These are phyloP conservation scores for Elongisporangium prolatum DNA, from an alignment of 352 stramenopile species.

Conservation along the genomic window DNA sequence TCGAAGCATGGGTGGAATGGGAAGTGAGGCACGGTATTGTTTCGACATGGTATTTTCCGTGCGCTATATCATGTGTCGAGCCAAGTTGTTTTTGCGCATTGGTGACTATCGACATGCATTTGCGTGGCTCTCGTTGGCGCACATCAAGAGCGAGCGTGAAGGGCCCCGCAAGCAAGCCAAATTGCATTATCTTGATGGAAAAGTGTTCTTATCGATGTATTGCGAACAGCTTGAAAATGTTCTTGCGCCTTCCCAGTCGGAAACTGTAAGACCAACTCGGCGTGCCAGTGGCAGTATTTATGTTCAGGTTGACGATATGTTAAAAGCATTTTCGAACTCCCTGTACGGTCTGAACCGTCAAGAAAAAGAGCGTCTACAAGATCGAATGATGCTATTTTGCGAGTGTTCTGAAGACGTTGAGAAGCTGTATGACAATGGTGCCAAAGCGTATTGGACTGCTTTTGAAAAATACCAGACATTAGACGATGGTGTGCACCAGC, in stretches of 20 bases:
- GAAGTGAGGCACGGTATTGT: conserved; percentile 69
- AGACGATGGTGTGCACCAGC: conserved; percentile 65
- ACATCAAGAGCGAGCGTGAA: conserved; percentile 73
- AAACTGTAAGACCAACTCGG: not conserved
- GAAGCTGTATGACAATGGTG: conserved; percentile 43
- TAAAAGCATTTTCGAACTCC: conserved; percentile 51
- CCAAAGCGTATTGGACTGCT: conserved; percentile 53
- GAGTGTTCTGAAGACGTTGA: conserved; percentile 35
- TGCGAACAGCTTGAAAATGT: conserved; percentile 48
- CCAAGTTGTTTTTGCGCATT: conserved; percentile 56
- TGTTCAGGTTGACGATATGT: conserved; percentile 40
- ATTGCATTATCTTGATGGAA: conserved; percentile 62
- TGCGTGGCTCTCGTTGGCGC: conserved; percentile 69
- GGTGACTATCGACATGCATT: conserved; percentile 52
- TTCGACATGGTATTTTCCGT: conserved; percentile 80
- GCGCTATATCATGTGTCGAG: conserved; percentile 62
- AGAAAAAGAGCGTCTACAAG: conserved; percentile 48
- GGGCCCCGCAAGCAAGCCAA: conserved; percentile 62
- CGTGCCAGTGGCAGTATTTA: not conserved
- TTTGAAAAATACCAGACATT: conserved; percentile 70
- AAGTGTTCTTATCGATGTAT: conserved; percentile 48
- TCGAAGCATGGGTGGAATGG: conserved; percentile 54
- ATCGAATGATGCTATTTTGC: conserved; percentile 47
- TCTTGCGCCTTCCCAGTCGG: not conserved
- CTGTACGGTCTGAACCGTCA: conserved; percentile 60